phyloP scores from a whole-genome alignment of 2,329 filamentous ascomycete species.

The Botrytis byssoidea region DNA sequence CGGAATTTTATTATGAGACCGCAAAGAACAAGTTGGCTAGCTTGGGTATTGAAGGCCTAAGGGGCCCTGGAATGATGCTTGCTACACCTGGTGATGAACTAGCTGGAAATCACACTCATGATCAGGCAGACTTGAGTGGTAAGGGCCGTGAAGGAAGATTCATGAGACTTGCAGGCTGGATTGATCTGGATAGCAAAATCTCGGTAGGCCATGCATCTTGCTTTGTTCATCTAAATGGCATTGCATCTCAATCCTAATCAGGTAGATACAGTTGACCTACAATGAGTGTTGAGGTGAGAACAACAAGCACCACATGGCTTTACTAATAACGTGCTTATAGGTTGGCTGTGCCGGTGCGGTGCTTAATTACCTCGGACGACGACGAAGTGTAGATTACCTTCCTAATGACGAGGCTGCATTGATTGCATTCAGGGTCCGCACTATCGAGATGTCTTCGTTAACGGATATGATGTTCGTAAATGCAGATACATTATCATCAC shows the following conservation, averaged over 20 bases:
- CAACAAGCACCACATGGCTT: neutral
- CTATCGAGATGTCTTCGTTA: slow-evolving; percentile 74
- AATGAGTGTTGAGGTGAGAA: neutral
- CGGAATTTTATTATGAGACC: slow-evolving; percentile 68
- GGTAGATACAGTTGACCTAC: neutral
- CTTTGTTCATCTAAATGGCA: neutral
- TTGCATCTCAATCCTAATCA: too few species aligned
- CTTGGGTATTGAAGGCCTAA: slow-evolving; percentile 48
- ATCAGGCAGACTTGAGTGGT: slow-evolving; percentile 43
- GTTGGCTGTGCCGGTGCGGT: slow-evolving; percentile 86
- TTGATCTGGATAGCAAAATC: slow-evolving; percentile 71
- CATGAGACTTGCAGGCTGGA: slow-evolving; percentile 65
- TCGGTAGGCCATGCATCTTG: slow-evolving; percentile 53
- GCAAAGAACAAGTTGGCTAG: slow-evolving; percentile 65
- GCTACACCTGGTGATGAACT: slow-evolving; percentile 56
- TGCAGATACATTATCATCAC: slow-evolving; percentile 71
- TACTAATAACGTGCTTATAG: slow-evolving; percentile 23
- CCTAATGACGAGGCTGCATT: slow-evolving; percentile 56
- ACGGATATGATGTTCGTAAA: slow-evolving; percentile 71
- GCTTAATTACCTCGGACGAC: slow-evolving; percentile 72
- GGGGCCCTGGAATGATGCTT: slow-evolving; percentile 54
- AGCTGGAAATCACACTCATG: slow-evolving; percentile 22
- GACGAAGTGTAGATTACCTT: slow-evolving; percentile 60
- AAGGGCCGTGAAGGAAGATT: slow-evolving; percentile 61
- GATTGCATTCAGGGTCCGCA: slow-evolving; percentile 58